These are phyloP conservation scores for Saccharomyces eubayanus DNA, from an alignment of 805 yeast species.

Conservation along the genomic window DNA sequence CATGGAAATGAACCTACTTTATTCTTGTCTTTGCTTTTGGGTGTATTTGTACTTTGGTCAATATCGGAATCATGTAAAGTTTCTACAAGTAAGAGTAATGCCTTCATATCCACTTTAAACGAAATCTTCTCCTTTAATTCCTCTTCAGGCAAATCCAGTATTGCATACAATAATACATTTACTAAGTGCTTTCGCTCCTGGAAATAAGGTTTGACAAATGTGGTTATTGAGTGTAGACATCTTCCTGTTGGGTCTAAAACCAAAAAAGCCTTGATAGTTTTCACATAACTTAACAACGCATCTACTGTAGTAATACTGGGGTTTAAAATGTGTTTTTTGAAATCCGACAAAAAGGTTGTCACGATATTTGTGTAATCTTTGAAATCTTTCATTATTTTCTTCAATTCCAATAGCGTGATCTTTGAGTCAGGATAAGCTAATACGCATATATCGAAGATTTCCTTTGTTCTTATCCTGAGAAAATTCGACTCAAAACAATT, in stretches of 20 bases:
- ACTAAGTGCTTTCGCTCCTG: conserved; percentile 69
- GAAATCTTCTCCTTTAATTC: conserved; percentile 10
- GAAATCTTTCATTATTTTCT: conserved; percentile 38
- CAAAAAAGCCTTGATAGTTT: conserved; percentile 62
- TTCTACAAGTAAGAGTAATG: conserved; percentile 1
- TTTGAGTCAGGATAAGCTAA: conserved; percentile 43
- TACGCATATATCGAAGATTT: conserved; percentile 51
- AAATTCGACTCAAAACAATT: conserved; percentile 22
- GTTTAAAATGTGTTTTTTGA: conserved; percentile 42
- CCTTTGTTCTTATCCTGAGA: conserved; percentile 40
- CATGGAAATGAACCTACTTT: not conserved
- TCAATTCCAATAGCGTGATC: conserved; percentile 52
- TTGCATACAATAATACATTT: conserved; percentile 58
- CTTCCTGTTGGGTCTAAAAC: conserved; percentile 84
- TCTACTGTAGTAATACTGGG: conserved; percentile 76
- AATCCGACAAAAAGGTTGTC: conserved; percentile 13
- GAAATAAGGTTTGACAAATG: conserved; percentile 67
- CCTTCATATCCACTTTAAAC: conserved; percentile 2
- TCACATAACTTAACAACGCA: conserved; percentile 59
- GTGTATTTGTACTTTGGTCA: not conserved
- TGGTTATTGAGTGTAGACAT: conserved; percentile 63
- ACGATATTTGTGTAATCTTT: conserved; percentile 14
- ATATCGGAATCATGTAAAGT: conserved; percentile 24
- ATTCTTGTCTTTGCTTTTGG: not conserved
- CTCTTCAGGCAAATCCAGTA: conserved; percentile 38